Percentiles rank a stretch among this genome's conserved stretches.
phyloP scores from a whole-genome alignment of 148 eudicot genomes.

The Amaranthus palmeri region DNA sequence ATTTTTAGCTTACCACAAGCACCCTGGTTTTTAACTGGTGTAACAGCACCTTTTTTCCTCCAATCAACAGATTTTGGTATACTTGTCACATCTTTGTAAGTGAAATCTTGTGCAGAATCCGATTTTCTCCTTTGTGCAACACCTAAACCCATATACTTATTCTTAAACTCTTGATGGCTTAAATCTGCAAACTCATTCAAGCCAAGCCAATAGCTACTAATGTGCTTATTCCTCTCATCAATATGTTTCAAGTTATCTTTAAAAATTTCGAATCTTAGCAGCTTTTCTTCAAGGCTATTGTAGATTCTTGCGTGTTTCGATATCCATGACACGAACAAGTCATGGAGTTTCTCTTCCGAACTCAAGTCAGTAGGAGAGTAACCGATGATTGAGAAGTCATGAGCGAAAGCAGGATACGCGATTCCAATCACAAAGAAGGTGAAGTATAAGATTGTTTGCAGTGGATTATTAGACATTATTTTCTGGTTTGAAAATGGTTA shows the following conservation, averaged over 20 bases:
- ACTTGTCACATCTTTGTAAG: slow-evolving; percentile 25
- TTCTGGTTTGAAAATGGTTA: neutral
- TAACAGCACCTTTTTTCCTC: slow-evolving; percentile 61
- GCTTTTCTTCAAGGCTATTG: slow-evolving; percentile 32
- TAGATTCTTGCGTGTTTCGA: slow-evolving; percentile 33
- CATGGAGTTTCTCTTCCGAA: slow-evolving; percentile 24
- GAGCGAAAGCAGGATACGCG: slow-evolving; percentile 21
- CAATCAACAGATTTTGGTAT: slow-evolving; percentile 53
- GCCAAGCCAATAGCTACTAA: slow-evolving; percentile 46
- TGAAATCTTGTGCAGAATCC: slow-evolving; percentile 21
- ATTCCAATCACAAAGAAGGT: slow-evolving; percentile 11
- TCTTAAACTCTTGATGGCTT: slow-evolving; percentile 49
- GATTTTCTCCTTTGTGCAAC: slow-evolving; percentile 10
- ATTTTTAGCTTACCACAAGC: slow-evolving; percentile 43
- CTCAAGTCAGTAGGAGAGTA: slow-evolving; percentile 30
- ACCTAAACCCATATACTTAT: slow-evolving; percentile 38
- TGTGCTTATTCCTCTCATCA: slow-evolving; percentile 37
- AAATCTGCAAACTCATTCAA: slow-evolving; percentile 53
- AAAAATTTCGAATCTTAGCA: slow-evolving; percentile 41
- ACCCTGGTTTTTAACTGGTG: slow-evolving; percentile 57
- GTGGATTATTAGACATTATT: slow-evolving; percentile 18
- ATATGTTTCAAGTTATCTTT: slow-evolving; percentile 48
- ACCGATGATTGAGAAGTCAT: slow-evolving; percentile 32
- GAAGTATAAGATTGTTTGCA: slow-evolving; percentile 7
- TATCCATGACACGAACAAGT: slow-evolving; percentile 36